Percentiles rank a stretch among this genome's conserved stretches.
Conservation (phyloP, 345 rosid species). For the Eutrema heterophyllum region DNA sequence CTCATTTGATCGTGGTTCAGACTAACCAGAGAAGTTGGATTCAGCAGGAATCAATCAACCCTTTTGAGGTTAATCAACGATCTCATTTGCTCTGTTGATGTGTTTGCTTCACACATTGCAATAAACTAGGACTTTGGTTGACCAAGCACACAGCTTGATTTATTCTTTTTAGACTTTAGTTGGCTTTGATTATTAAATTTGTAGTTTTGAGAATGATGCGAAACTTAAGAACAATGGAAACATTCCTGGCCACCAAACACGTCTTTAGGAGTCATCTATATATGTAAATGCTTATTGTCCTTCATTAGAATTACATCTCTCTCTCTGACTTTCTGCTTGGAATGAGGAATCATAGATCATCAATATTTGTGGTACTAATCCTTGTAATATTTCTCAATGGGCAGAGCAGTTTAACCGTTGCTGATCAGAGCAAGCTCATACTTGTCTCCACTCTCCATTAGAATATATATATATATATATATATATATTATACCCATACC, state of each 20-base stretch:
- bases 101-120: not conserved
- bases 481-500: too few species aligned
- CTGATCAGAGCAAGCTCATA: constrained; percentile 1
- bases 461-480: too few species aligned
- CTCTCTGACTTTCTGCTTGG: not conserved
- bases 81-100: not conserved
- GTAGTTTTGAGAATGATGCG: not conserved
- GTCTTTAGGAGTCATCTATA: not conserved
- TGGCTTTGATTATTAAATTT: not conserved
- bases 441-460: too few species aligned
- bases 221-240: too few species aligned
- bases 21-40: not conserved
- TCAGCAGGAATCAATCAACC: not conserved
- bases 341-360: not conserved
- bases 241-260: not conserved
- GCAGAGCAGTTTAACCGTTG: not conserved
- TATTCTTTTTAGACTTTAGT: not conserved
- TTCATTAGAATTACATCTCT: not conserved
- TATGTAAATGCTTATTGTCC: not conserved
- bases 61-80: not conserved
- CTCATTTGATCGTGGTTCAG: not conserved
- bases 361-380: not conserved
- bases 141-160: not conserved
- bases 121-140: not conserved
- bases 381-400: constrained; percentile 2